Evolutionary conservation across 306 rosid genomes (phyloP), one percentile per base, ranked within the genome.

Genomic region (Prunus campanulata): DNA sequence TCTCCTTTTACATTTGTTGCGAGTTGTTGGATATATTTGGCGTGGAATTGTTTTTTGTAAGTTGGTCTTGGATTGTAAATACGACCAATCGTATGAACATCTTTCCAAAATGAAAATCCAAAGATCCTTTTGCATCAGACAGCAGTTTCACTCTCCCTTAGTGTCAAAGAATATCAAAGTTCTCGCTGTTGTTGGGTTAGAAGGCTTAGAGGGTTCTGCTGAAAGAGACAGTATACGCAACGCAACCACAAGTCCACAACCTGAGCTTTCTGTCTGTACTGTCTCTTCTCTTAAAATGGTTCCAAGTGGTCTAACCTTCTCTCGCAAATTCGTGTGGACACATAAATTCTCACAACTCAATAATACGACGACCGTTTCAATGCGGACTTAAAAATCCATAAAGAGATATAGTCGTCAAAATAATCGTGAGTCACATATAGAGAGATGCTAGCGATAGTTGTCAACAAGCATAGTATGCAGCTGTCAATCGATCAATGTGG

Each of bases 31-130:
- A 69, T 55, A 60, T 66, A 8, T 46, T 70, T 79, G 56, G 65
- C 5, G 64, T 68, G 81, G 66, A 74, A 74, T 63, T 80, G 66
- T 54, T 74, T 72, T 66, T 62, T 74, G 75, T 18, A 57, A 57
- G 66, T 64, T 56, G 44, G 67, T 69, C 24, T 1, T 51, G 74
- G 70, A 14, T 44, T 81, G 81, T 79, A 79, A 64, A 71, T 79
- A 71, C 11, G n/a, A 68, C 20, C 30, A 14, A 56, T 66, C 32
- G 48, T n/a, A 9, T n/a, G 20, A 18, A 25, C 50, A 22, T 47
- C 15, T 64, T 72, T 65, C 18, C 12, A 10, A 24, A n/a, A 56
- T 47, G 48, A 78, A 74, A 63, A 19, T 74, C n/a, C 18, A 13
- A 24, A 76, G 61, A 44, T 35, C 32, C 24, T 55, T 56, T 52